Evolutionary conservation across 371 early-diverging fungal genomes (phyloP).

Genomic region (Coemansia sp.): DNA sequence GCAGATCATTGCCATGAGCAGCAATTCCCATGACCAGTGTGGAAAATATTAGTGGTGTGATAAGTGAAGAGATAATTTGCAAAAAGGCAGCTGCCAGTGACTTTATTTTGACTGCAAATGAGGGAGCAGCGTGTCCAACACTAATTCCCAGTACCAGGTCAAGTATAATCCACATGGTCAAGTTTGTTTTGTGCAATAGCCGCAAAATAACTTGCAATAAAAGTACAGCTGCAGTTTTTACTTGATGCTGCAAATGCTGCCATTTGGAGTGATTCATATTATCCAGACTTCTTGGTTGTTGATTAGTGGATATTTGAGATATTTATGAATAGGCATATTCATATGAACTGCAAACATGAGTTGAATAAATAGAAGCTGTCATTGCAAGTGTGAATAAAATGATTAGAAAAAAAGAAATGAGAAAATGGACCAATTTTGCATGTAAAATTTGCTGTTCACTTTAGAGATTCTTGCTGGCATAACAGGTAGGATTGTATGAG

Average conservation of each 20-base stretch:
- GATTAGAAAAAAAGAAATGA: no score
- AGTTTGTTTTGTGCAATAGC: neutral
- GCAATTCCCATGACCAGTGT: constrained; percentile 1
- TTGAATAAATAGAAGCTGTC: no score
- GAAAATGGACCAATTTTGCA: no score
- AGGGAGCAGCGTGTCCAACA: neutral
- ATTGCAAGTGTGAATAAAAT: no score
- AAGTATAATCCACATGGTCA: constrained; percentile 1
- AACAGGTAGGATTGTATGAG: no score
- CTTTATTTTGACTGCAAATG: neutral
- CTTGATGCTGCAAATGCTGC: neutral
- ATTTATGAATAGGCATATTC: no score
- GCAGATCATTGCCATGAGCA: neutral
- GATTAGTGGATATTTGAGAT: no score
- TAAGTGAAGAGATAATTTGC: constrained; percentile 1
- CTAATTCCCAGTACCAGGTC: constrained; percentile 1
- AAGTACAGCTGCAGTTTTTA: neutral
- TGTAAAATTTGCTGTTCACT: no score
- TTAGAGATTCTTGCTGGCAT: no score
- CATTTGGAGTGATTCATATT: no score
- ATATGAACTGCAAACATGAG: no score
- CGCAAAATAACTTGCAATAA: neutral
- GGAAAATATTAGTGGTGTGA: constrained; percentile 3
- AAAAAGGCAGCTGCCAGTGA: neutral
- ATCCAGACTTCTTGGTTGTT: no score